Base-by-base conservation (phyloP, 371 early-diverging fungal genomes). In the Actinomortierella wolfii region DNA sequence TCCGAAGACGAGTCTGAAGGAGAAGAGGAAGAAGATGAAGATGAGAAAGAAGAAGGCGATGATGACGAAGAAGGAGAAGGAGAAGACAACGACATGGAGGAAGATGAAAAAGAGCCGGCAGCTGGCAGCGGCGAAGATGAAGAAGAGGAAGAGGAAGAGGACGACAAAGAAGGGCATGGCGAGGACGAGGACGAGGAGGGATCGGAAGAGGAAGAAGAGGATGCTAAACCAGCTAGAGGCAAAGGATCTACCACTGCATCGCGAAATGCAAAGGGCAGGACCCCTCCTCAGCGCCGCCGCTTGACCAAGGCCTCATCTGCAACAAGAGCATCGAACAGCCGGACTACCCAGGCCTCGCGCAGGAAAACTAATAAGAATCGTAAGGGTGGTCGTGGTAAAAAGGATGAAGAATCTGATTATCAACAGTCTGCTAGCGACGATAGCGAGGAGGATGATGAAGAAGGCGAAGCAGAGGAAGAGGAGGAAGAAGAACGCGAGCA, bases 161-260 rank as follows among this genome's bases (percentile, higher is more conserved):
- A 47, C 2, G 51, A 64, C 9, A 34, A 48, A 24, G 67, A 60
- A 2, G 52, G 45, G 21, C 60, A 53, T 1, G 70, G 60, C 23
- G 61, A 51, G 0, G 43, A 26, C 18, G 56, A 23, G 23, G 64
- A 59, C n/a, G 57, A 54, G 17, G 62, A 59, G 1, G 48, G 54
- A 1, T 44, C 40, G n/a, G 62, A 58, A n/a, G 60, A 57, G 21
- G 69, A 69, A 20, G 64, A 57, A 0, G 55, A 51, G 17, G 61
- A 61, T 11, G 4, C 34, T 11, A 34, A 34, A 11, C 7, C 34
- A 34, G 7, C 34, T 11, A 34, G 11, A 11, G 34, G 34, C 34
- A 34, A 34, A 34, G 11, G 34, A 11, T 34, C 34, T 6, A 34
- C 34, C 34, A 34, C 4, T 4, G 34, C 34, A 11, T 34, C 34